phyloP scores from a whole-genome alignment of 345 rosid genomes.

The Eutrema yunnanense region DNA sequence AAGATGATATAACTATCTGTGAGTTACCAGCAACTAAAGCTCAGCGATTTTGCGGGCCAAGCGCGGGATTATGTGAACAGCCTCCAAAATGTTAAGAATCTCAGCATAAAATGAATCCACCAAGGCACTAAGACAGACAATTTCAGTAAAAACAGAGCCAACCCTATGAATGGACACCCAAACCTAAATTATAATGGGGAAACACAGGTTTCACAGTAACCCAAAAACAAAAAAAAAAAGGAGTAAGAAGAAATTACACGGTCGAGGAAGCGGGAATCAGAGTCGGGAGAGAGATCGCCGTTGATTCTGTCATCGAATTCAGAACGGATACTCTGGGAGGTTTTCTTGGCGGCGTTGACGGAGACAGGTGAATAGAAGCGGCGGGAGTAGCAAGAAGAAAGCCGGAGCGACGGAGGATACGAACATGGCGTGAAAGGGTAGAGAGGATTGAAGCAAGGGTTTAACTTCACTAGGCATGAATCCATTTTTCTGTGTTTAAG shows the following conservation, averaged over 20 bases:
- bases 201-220: not conserved
- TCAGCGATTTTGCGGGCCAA: not conserved
- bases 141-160: not conserved
- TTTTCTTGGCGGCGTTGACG: constrained; percentile 29
- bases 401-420: constrained; percentile 19
- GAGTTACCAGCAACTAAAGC: not conserved
- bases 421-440: constrained; percentile 13
- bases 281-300: constrained; percentile 46
- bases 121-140: not conserved
- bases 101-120: not conserved
- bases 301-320: constrained; percentile 54
- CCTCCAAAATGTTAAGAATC: not conserved
- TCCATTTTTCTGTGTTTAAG: constrained; percentile 29
- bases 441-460: constrained; percentile 9
- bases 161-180: not conserved
- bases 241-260: constrained; percentile 35
- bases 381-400: constrained; percentile 19
- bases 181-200: not conserved
- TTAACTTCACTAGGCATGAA: constrained; percentile 25
- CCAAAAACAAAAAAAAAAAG: not conserved
- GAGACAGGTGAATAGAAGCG: constrained; percentile 29
- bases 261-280: constrained; percentile 75
- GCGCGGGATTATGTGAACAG: not conserved
- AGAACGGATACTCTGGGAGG: constrained; percentile 33
- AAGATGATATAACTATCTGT: not conserved